Evolutionary conservation across 2,329 filamentous ascomycete species (phyloP), one percentile per base, ranked within the genome.

Genomic region (Bipolaris cookei): DNA sequence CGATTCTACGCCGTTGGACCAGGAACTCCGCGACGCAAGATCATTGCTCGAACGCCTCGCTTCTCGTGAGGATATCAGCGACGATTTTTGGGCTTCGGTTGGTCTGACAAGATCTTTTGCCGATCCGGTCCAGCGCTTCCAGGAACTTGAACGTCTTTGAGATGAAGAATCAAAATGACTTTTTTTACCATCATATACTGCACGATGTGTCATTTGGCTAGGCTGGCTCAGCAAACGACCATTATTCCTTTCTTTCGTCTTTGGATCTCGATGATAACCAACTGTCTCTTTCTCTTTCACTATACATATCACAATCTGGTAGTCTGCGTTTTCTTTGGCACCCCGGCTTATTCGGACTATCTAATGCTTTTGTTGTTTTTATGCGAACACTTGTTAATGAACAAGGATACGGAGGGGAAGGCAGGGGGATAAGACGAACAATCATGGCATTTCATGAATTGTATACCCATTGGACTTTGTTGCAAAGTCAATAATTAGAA

Each of bases 61-160:
- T 32, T 83, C 85, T 16, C 81, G 90, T 21, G 85, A 91, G 69
- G 90, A 93, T 66, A 89, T 95, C 51, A 89, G 90, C 0, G 90
- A 95, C 59, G 88, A 91, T 62, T 93, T 89, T 87, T 96, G 91
- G 91, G 76, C 75, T 51, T 78, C 75, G 18, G 77, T 80, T 16
- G 79, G 79, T 11, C 61, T 81, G 54, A 67, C 68, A 42, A 66
- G 71, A n/a, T 66, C 69, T 3, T 65, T 75, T 53, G 67, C 72
- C 1, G 72, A 75, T 51, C 70, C 70, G n/a, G 64, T 76, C 4
- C 71, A 74, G 59, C 66, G 70, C 23, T 64, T 74, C 43, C 71
- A 75, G 51, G 66, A 73, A 54, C 71, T 67, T 37, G 70, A 73
- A 41, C 67, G 65, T 45, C 57, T 68, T 37, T 75, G 55, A 35